Base-by-base conservation (phyloP, 371 early-diverging fungal genomes). In the Mucor lusitanicus region DNA sequence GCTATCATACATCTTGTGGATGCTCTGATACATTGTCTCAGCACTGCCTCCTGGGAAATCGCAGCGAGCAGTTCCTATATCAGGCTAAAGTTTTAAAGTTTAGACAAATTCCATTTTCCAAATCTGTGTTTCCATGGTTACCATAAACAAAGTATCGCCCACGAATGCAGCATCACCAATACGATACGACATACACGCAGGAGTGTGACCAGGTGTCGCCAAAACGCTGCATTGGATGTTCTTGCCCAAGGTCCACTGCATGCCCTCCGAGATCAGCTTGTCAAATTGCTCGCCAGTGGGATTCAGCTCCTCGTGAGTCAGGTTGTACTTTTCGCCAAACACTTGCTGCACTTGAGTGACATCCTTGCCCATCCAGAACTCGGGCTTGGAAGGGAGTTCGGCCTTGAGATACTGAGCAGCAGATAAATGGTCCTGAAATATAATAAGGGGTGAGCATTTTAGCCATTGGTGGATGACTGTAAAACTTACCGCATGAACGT, bases 41-140 rank as follows among this genome's bases (percentile, higher is more conserved):
- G 79, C 77, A 63, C 83, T 82, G 48, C 83, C 83, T 15, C 83
- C 83, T 23, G 83, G 83, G 66, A 82, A 82, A 64, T 82, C 83
- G 55, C 83, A 82, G 46, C 83, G 70, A 13, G 83, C 83, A 9
- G 83, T 82, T 48, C 83, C 83, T 53, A 82, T 66, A 65, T 82
- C 83, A 44, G 83, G 83, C 82, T 82, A 72, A 46, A 50, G 3
- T 25, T 23, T 53, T 53, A 53, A 53, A 27, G 53, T 53, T 53
- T 53, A 53, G 53, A 53, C 27, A 53, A 53, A 53, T 53, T 53
- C 27, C 53, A 53, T 27, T 2, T 21, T 30, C 30, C 37, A 12
- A 15, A 25, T 25, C 23, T 19, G n/a, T 46, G 11, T 21, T 19
- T 25, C 12, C 12, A 11, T 19, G 7, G 27, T 66, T 76, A 82